A percentile compares a stretch with the other conserved stretches of the same genome.
Conservation (phyloP, 169 alveolate species). For the Babesia divergens region DNA sequence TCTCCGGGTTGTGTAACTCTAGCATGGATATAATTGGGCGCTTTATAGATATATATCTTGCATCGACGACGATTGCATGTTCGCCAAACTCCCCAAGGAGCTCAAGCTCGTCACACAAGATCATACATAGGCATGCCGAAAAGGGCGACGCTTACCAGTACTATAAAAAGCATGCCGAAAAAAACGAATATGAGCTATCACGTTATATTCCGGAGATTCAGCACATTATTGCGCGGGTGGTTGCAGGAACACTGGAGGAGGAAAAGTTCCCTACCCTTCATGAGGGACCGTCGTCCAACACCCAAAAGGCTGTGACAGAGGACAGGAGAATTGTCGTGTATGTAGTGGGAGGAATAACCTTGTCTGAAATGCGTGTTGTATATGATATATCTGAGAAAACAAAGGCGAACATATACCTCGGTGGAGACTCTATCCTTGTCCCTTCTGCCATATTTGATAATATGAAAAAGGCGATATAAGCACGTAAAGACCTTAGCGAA, state of each 20-base stretch:
- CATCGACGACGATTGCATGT: background rate
- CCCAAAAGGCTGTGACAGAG: background rate
- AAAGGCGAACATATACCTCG: conserved; percentile 74
- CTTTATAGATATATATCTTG: background rate
- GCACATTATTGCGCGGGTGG: background rate
- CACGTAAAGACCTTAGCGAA: too few relatives aligned
- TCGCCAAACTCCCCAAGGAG: background rate
- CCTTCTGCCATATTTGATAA: conserved; percentile 34
- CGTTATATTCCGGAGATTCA: conserved; percentile 33
- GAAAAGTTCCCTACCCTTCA: conserved; percentile 19
- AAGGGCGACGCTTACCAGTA: conserved; percentile 31
- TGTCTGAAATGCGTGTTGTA: conserved; percentile 73
- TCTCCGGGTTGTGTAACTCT: background rate
- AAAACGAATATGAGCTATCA: conserved; percentile 49
- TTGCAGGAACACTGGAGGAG: conserved; percentile 23
- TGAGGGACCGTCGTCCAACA: background rate
- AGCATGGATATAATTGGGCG: background rate
- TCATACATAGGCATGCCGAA: conserved; percentile 1
- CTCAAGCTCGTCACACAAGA: background rate
- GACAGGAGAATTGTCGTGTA: conserved; percentile 60
- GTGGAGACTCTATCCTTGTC: conserved; percentile 70
- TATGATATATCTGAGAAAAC: conserved; percentile 65
- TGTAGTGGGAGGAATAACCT: conserved; percentile 78
- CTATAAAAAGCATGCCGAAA: conserved; percentile 27
- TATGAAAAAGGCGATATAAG: conserved; percentile 22